Evolutionary conservation across 306 rosid species (phyloP).

Genomic region (Geum urbanum): DNA sequence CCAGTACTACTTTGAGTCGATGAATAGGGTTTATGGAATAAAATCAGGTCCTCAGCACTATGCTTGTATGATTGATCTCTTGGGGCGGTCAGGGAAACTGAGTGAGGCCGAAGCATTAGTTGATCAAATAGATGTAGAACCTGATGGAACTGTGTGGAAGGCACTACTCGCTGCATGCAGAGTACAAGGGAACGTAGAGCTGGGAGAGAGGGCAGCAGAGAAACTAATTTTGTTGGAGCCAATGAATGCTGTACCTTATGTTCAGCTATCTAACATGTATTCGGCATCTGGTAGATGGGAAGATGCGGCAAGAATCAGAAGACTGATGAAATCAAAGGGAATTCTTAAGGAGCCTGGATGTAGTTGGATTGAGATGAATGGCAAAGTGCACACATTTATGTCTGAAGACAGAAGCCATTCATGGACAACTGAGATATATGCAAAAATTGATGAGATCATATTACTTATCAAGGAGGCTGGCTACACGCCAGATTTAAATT

Average conservation of each 20-base stretch:
- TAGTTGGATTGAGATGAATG: slow-evolving; percentile 75
- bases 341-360: slow-evolving; percentile 81
- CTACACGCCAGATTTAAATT: slow-evolving; percentile 64
- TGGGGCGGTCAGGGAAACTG: slow-evolving; percentile 75
- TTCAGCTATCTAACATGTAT: slow-evolving; percentile 73
- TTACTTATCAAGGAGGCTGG: slow-evolving; percentile 66
- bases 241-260: slow-evolving; percentile 58
- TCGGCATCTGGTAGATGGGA: slow-evolving; percentile 70
- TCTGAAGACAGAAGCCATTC: slow-evolving; percentile 84
- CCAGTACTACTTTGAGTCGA: slow-evolving; percentile 49
- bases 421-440: slow-evolving; percentile 57
- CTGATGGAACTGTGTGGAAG: slow-evolving; percentile 88
- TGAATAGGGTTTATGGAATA: slow-evolving; percentile 63
- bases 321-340: slow-evolving; percentile 70
- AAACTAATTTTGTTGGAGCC: slow-evolving; percentile 70
- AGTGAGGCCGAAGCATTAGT: slow-evolving; percentile 56
- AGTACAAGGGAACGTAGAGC: slow-evolving; percentile 66
- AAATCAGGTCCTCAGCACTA: slow-evolving; percentile 76
- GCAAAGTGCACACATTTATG: slow-evolving; percentile 60
- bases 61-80: slow-evolving; percentile 88
- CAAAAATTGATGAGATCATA: slow-evolving; percentile 59
- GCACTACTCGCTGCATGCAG: slow-evolving; percentile 87
- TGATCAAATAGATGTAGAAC: slow-evolving; percentile 60
- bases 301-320: slow-evolving; percentile 60
- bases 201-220: slow-evolving; percentile 71